Base-by-base conservation (phyloP, 1,284 basidiomycete species). In the Tilletia walkeri region DNA sequence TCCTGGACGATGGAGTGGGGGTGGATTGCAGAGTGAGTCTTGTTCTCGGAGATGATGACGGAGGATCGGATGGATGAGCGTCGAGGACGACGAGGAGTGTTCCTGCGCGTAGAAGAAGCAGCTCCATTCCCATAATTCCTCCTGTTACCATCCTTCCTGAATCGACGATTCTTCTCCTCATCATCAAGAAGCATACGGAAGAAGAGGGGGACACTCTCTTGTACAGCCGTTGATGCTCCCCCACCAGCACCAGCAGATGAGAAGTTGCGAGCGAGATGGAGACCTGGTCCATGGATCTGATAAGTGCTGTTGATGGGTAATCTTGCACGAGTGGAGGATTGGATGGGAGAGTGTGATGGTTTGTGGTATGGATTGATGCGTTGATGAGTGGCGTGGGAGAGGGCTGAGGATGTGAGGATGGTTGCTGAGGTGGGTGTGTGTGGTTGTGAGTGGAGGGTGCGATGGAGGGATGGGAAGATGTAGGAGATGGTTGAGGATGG, bases 201-300 rank as follows among this genome's bases (percentile, higher is more conserved):
- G 59, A 63, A 6, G 30, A 63, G n/a, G 3, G 59, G 36, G 34
- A 63, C 38, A 38, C 59, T 41, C 18, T 63, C 59, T 4, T 63
- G 59, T 14, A 38, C 34, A 14, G 59, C 59, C 5, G 30, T 10
- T 6, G 50, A 18, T n/a, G 50, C 50, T 9, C 18, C 16, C 7
- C 50, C 50, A 2, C 34, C 59, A 2, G 59, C 36, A 4, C 36
- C 36, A 14, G 59, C 16, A 9, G 36, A 36, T 34, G 59, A 63
- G 34, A 63, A 63, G 59, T 63, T 63, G 59, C 59, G 59, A 38
- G 59, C 59, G 59, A 63, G 59, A 18, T 63, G 59, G 36, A 63
- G 59, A 63, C 59, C 59, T 9, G 59, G 59, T 16, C 59, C 59
- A 34, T 63, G 59, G 36, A 63, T 63, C 59, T 39, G 59, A 2